These are phyloP conservation scores for Metarhizium album DNA, from an alignment of 2,329 filamentous ascomycete species.

Conservation along the genomic window DNA sequence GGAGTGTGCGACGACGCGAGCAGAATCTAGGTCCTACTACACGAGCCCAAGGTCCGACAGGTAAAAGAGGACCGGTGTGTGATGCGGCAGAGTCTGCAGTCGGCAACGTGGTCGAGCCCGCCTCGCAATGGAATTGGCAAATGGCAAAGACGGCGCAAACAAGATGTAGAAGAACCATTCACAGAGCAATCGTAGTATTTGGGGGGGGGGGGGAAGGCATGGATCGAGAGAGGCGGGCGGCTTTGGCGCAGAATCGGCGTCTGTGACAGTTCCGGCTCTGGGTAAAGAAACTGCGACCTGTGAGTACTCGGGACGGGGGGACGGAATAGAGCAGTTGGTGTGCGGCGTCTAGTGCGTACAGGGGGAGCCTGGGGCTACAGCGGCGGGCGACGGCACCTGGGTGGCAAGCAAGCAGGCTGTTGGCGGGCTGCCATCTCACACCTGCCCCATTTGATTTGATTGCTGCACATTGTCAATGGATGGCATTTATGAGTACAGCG, in stretches of 20 bases:
- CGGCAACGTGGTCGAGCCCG: neutral
- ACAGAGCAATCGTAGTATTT: neutral
- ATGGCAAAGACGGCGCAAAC: neutral
- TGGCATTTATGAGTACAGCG: too few relatives aligned
- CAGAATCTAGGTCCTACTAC: neutral
- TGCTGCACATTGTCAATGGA: too few relatives aligned
- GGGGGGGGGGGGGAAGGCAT: neutral
- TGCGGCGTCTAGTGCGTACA: too few relatives aligned
- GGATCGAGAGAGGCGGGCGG: neutral
- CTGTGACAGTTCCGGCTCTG: constrained; percentile 6
- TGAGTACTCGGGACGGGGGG: too few relatives aligned
- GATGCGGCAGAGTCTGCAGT: constrained; percentile 4
- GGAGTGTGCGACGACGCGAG: neutral
- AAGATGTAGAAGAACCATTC: neutral
- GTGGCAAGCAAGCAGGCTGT: neutral
- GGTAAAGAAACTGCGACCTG: neutral
- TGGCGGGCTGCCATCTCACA: neutral
- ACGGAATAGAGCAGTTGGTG: too few relatives aligned
- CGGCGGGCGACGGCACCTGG: too few relatives aligned
- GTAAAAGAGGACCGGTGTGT: neutral
- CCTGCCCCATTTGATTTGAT: neutral
- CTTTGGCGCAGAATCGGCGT: constrained; percentile 7
- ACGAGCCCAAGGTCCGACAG: neutral
- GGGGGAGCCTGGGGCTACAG: neutral
- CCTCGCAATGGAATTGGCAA: constrained; percentile 2